A percentile compares a stretch with the other conserved stretches of the same genome.
phyloP scores from a whole-genome alignment of 2,329 filamentous ascomycete species.

The Simplicillium aogashimaense region DNA sequence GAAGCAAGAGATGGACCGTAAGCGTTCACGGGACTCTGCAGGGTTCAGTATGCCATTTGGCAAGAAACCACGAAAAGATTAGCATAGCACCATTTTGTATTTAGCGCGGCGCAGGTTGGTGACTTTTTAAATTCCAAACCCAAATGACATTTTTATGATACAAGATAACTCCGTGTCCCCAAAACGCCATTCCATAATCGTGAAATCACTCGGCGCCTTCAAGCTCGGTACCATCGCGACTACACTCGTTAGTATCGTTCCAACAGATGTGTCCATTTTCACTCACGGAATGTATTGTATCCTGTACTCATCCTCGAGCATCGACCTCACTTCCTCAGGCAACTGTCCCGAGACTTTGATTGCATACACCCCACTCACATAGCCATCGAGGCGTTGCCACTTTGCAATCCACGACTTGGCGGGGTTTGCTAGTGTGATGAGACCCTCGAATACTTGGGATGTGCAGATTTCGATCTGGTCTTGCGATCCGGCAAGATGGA shows the following conservation, averaged over 20 bases:
- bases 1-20: conserved; percentile 71
- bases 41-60: conserved; percentile 34
- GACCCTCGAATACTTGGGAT: conserved; percentile 88
- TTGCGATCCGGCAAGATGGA: conserved; percentile 67
- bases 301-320: conserved; percentile 53
- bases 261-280: conserved; percentile 33
- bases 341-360: conserved; percentile 84
- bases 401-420: conserved; percentile 85
- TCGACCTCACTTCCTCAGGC: conserved; percentile 52
- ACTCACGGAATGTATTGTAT: conserved; percentile 58
- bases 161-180: background rate
- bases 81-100: background rate
- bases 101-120: conserved; percentile 1
- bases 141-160: background rate
- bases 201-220: conserved; percentile 19
- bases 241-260: conserved; percentile 11
- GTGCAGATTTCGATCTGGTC: conserved; percentile 90
- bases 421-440: conserved; percentile 81
- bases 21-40: conserved; percentile 42
- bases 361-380: conserved; percentile 84
- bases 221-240: conserved; percentile 38
- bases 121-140: conserved; percentile 1
- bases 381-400: conserved; percentile 86
- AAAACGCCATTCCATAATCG: background rate
- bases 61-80: conserved; percentile 40